phyloP scores from a whole-genome alignment of 192 early-diverging fungal species.

The Entrophospora sp. region DNA sequence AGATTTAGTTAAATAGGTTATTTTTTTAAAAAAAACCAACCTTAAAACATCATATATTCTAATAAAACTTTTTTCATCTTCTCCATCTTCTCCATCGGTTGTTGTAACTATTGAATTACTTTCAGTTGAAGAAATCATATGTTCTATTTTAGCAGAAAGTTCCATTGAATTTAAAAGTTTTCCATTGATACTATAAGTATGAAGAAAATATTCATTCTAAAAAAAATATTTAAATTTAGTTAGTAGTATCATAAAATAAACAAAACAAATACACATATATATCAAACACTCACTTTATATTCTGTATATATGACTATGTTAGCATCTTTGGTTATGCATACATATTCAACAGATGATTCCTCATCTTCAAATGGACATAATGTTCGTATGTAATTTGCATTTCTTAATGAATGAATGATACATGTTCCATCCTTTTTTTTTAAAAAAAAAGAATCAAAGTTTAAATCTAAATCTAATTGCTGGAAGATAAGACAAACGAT shows the following conservation, averaged over 20 bases:
- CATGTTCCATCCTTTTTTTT: constrained; percentile 16
- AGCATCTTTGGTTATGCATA: constrained; percentile 12
- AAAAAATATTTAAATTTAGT: neutral
- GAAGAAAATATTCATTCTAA: constrained; percentile 13
- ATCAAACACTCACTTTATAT: neutral
- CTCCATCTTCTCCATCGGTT: too few relatives aligned
- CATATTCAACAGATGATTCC: constrained; percentile 8
- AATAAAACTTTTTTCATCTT: constrained; percentile 7
- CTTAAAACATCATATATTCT: constrained; percentile 11
- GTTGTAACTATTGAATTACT: constrained; percentile 3
- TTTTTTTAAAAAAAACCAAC: neutral
- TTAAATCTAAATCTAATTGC: neutral
- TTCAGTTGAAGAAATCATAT: constrained; percentile 5
- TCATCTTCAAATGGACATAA: constrained; percentile 8
- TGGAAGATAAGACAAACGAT: neutral
- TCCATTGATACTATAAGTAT: constrained; percentile 20
- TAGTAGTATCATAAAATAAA: neutral
- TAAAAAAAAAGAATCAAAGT: neutral
- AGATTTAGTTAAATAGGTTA: neutral
- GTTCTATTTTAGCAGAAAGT: neutral
- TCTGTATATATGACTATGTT: constrained; percentile 16
- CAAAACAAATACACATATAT: neutral
- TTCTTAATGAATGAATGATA: constrained; percentile 16
- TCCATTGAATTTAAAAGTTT: constrained; percentile 10
- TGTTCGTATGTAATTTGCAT: constrained; percentile 16